Evolutionary conservation across 352 stramenopile species (phyloP).

Genomic region (Pythium utonaiense): DNA sequence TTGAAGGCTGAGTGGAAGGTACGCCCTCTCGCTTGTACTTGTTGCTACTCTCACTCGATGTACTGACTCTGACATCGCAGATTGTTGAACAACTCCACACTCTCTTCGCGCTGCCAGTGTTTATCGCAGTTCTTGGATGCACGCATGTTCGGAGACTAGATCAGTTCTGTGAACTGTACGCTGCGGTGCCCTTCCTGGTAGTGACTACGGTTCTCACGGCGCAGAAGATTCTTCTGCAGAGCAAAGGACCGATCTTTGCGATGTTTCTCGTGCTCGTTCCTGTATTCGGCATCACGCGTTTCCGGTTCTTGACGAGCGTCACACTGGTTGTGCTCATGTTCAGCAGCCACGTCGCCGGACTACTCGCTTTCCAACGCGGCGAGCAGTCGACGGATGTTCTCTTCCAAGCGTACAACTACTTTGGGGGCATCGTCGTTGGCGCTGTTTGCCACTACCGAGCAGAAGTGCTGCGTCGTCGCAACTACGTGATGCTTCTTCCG

Average conservation of each 20-base stretch:
- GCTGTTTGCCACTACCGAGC: conserved; percentile 39
- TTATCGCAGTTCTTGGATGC: conserved; percentile 16
- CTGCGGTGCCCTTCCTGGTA: conserved; percentile 31
- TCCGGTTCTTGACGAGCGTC: conserved; percentile 37
- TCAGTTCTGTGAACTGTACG: conserved; percentile 31
- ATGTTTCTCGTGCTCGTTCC: conserved; percentile 39
- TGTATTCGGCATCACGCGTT: conserved; percentile 42
- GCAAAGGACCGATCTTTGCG: conserved; percentile 30
- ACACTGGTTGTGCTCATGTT: conserved; percentile 27
- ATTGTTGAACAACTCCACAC: conserved; percentile 23
- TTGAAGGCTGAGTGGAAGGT: conserved; percentile 13
- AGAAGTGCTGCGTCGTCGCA: conserved; percentile 33
- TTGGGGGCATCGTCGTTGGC: conserved; percentile 33
- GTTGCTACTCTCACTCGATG: not conserved
- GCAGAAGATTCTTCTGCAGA: conserved; percentile 33
- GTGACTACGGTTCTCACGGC: conserved; percentile 26
- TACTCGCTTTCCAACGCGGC: conserved; percentile 23
- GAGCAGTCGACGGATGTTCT: conserved; percentile 33
- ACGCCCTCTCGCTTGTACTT: not conserved
- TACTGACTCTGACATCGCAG: not conserved
- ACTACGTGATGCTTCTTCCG: conserved; percentile 38
- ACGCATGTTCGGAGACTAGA: conserved; percentile 26
- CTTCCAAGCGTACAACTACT: conserved; percentile 44
- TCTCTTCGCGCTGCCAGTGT: conserved; percentile 19
- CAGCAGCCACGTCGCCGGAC: conserved; percentile 22